Evolutionary conservation across 495 filamentous ascomycete genomes (phyloP), one percentile per base, ranked within the genome.

Genomic region (Alectoria sarmentosa): DNA sequence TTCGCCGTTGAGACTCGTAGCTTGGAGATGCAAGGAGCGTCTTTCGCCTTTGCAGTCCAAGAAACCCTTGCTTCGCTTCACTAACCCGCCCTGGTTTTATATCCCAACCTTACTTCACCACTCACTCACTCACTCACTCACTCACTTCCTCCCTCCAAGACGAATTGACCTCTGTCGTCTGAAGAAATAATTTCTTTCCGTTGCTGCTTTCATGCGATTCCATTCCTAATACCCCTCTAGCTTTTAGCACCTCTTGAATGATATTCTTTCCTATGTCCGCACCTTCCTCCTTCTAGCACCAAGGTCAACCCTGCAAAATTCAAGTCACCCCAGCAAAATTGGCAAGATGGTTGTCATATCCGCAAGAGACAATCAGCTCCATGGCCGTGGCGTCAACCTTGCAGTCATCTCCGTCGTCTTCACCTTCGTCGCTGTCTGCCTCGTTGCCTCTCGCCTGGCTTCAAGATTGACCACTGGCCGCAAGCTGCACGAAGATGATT

Each of bases 311-410:
- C 26, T 28, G 28, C 49, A 34, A 32, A 19, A 54, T 2, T 32
- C 49, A 13, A 52, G 11, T 15, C 26, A 19, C 28, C 17, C n/a
- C 46, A 39, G 37, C 52, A 14, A 42, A 34, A 52, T 44, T 54
- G 17, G 17, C 32, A 52, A 23, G 0, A 68, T 68, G 66, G 32
- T 19, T 6, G 9, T 41, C 56, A 44, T 65, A 41, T 36, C 56
- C n/a, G 21, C 48, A 21, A 39, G 64, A 56, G 60, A 62, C 38
- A 56, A 41, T 8, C 60, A 60, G 28, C 58, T 71, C 9, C 55
- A 69, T 19, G 69, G 69, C 26, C 67, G 65, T n/a, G 69, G 69
- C 4, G 57, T 64, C 36, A 60, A 61, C 23, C 60, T 69, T 19
- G 60, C 62, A 19, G 49, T 69, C 39, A 58, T 62, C 32, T 64